These are phyloP conservation scores for Penicillium daleae DNA, from an alignment of 495 filamentous ascomycete genomes.

Conservation along the genomic window DNA sequence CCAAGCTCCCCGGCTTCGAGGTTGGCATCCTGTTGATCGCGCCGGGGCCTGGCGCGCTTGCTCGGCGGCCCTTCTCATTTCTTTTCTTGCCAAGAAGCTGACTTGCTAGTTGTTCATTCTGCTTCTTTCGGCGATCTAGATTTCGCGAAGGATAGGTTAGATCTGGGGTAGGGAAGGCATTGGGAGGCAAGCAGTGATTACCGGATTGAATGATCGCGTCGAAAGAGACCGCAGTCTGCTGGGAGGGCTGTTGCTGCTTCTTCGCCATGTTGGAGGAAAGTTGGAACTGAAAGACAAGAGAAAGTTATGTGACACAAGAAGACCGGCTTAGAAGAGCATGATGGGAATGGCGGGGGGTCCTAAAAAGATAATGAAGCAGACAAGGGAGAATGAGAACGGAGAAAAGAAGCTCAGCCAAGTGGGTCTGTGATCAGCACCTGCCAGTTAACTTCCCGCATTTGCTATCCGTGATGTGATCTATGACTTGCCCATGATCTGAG, in stretches of 20 bases:
- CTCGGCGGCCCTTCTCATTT: conserved; percentile 44
- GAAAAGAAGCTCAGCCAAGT: conserved; percentile 15
- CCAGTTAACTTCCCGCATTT: not conserved
- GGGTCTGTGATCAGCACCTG: conserved; percentile 8
- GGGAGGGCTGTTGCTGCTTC: conserved; percentile 34
- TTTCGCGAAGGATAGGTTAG: conserved; percentile 14
- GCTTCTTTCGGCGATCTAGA: conserved; percentile 68
- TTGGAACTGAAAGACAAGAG: conserved; percentile 1
- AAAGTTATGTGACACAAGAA: not conserved
- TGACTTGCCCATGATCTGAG: not conserved
- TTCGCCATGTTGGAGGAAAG: conserved; percentile 45
- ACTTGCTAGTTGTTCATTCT: conserved; percentile 71
- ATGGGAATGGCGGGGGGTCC: not conserved
- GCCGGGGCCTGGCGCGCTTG: conserved; percentile 58
- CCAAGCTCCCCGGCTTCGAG: conserved; percentile 60
- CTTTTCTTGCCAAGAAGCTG: conserved; percentile 66
- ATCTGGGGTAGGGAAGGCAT: not conserved
- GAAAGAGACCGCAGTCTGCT: conserved; percentile 51
- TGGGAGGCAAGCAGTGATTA: conserved; percentile 30
- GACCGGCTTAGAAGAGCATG: not conserved
- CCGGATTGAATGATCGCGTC: conserved; percentile 68
- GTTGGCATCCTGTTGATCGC: conserved; percentile 44
- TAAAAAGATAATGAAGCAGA: not conserved
- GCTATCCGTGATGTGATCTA: not conserved
- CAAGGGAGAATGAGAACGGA: conserved; percentile 11